Evolutionary conservation across 2,329 filamentous ascomycete species (phyloP).

Genomic region (Fusarium transvaalense): DNA sequence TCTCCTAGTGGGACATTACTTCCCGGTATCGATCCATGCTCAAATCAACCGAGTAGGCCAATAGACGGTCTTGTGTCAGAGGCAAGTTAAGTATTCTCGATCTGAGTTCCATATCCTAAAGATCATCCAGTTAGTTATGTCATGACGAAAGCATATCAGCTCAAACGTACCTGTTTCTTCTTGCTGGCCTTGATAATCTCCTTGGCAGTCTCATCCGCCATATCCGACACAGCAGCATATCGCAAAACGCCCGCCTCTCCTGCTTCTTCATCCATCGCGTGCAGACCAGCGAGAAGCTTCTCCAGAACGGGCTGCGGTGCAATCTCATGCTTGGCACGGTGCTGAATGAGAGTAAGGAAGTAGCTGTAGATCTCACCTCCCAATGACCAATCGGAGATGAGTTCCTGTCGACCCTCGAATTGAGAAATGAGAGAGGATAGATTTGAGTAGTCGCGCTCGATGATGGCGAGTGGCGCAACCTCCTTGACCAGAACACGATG

Average conservation of each 20-base stretch:
- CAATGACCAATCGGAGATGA: slow-evolving; percentile 78
- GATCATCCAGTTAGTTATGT: slow-evolving; percentile 37
- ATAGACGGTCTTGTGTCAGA: slow-evolving; percentile 78
- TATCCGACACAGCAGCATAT: slow-evolving; percentile 81
- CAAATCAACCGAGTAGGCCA: slow-evolving; percentile 77
- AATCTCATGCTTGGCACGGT: slow-evolving; percentile 56
- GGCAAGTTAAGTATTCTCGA: slow-evolving; percentile 68
- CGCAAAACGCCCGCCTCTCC: slow-evolving; percentile 64
- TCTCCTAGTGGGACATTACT: slow-evolving; percentile 65
- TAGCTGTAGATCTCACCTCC: slow-evolving; percentile 84
- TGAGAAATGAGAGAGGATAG: slow-evolving; percentile 77
- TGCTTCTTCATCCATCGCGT: slow-evolving; percentile 63
- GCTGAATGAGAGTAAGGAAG: slow-evolving; percentile 66
- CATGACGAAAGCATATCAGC: neutral
- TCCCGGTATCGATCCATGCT: slow-evolving; percentile 76
- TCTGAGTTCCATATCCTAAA: slow-evolving; percentile 54
- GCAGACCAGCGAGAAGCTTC: slow-evolving; percentile 67
- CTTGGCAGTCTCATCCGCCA: slow-evolving; percentile 79
- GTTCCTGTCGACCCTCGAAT: slow-evolving; percentile 73
- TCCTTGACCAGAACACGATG: slow-evolving; percentile 84
- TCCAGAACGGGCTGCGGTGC: slow-evolving; percentile 64
- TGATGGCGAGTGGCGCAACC: slow-evolving; percentile 84
- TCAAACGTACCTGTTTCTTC: slow-evolving; percentile 66
- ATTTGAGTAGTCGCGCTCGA: slow-evolving; percentile 81
- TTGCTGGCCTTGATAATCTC: slow-evolving; percentile 69